Conservation (phyloP, 2,329 filamentous ascomycete genomes). For the Pyricularia sp. region DNA sequence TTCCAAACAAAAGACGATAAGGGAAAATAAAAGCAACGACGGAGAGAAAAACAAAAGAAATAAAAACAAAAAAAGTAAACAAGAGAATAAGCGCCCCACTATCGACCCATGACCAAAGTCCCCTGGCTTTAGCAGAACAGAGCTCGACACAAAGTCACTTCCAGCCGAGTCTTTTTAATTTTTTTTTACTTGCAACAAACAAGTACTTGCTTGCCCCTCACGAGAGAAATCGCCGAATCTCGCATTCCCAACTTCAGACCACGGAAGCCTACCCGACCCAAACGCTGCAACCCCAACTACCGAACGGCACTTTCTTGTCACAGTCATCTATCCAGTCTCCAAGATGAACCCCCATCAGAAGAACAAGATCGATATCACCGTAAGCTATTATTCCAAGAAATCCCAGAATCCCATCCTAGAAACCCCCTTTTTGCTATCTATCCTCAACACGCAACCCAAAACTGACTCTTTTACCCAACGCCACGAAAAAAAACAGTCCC, state of each 20-base stretch:
- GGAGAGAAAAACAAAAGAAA: neutral
- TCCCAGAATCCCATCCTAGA: neutral
- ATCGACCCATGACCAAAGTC: neutral
- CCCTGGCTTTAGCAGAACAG: neutral
- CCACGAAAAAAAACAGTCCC: constrained; percentile 48
- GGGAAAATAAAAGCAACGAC: neutral
- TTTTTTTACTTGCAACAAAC: neutral
- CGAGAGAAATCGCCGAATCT: neutral
- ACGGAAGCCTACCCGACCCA: neutral
- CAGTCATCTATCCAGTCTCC: constrained; percentile 8
- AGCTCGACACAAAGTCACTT: neutral
- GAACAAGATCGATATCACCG: constrained; percentile 96
- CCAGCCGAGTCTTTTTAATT: neutral
- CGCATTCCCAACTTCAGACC: neutral
- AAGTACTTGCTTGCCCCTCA: neutral
- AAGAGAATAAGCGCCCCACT: neutral
- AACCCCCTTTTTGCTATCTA: neutral
- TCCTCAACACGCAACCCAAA: neutral
- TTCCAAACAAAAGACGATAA: neutral
- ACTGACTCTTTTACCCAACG: neutral
- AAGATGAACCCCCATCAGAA: constrained; percentile 94
- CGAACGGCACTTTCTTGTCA: neutral
- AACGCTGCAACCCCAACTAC: neutral
- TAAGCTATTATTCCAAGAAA: constrained; percentile 38
- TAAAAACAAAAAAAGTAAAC: neutral